Evolutionary conservation across 441 rosid species (phyloP).

Genomic region (Erodium chrysanthum): DNA sequence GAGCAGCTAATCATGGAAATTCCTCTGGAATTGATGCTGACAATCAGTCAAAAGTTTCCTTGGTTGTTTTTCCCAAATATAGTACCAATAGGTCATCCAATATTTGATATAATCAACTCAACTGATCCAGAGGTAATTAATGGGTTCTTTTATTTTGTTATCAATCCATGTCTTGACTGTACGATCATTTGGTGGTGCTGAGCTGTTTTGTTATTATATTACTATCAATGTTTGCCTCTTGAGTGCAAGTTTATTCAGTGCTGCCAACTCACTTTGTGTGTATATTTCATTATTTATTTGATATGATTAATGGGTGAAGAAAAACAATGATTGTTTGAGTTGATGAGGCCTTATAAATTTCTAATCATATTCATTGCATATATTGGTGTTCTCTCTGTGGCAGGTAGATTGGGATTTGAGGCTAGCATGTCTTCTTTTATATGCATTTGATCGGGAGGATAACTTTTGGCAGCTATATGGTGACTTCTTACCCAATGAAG

Average conservation of each 20-base stretch:
- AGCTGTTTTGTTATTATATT: no score
- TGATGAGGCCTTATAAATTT: neutral
- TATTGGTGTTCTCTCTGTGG: conserved; percentile 17
- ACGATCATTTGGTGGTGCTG: no score
- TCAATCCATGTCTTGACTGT: neutral
- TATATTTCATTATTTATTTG: conserved; percentile 3
- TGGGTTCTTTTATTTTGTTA: neutral
- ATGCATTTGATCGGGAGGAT: conserved; percentile 57
- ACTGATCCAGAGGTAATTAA: conserved; percentile 68
- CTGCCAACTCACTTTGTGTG: neutral
- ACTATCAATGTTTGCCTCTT: no score
- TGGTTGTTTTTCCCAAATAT: conserved; percentile 97
- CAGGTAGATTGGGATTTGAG: conserved; percentile 97
- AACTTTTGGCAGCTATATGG: conserved; percentile 87
- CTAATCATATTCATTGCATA: conserved; percentile 1
- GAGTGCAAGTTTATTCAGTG: neutral
- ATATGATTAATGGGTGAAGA: conserved; percentile 9
- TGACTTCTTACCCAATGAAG: conserved; percentile 72
- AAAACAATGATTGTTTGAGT: neutral
- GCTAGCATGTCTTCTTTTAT: conserved; percentile 78
- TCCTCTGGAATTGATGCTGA: conserved; percentile 78
- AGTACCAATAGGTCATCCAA: conserved; percentile 80
- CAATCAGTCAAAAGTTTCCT: conserved; percentile 68
- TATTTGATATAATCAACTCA: conserved; percentile 80
- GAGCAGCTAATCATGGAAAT: conserved; percentile 82